These are phyloP conservation scores for Tricholoma terreum DNA, from an alignment of 768 basidiomycete genomes.

Conservation along the genomic window DNA sequence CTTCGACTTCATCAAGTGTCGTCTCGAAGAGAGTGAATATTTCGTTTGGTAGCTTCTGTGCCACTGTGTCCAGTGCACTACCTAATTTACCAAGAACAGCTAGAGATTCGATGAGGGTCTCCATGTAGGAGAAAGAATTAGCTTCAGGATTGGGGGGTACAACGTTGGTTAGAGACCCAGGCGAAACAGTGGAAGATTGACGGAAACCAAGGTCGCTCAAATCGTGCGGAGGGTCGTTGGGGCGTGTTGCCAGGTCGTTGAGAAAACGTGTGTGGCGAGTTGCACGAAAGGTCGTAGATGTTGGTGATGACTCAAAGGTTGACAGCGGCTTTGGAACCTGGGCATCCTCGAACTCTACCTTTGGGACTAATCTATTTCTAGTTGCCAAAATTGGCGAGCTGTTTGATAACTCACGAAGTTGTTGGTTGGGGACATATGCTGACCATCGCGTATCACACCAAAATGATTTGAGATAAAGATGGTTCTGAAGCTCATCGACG, in stretches of 20 bases:
- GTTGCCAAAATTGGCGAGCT: background rate
- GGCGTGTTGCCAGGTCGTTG: constrained; percentile 59
- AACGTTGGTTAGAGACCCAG: constrained; percentile 14
- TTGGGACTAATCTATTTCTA: constrained; percentile 47
- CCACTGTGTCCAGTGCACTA: constrained; percentile 74
- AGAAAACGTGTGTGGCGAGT: constrained; percentile 62
- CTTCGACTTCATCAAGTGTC: constrained; percentile 89
- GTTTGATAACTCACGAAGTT: constrained; percentile 49
- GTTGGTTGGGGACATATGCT: constrained; percentile 77
- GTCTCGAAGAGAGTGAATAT: constrained; percentile 81
- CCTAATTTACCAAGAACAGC: constrained; percentile 89
- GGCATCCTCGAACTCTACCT: constrained; percentile 63
- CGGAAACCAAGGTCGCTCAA: constrained; percentile 41
- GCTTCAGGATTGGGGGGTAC: constrained; percentile 70
- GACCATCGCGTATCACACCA: constrained; percentile 95
- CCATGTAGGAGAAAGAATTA: constrained; percentile 92
- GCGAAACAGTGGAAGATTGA: constrained; percentile 13
- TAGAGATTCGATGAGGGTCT: constrained; percentile 89
- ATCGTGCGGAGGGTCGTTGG: constrained; percentile 78
- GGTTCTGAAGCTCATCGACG: constrained; percentile 92
- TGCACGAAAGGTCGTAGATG: constrained; percentile 37
- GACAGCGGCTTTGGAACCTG: constrained; percentile 24
- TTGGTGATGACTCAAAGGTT: constrained; percentile 35
- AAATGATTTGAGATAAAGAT: constrained; percentile 95
- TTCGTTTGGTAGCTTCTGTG: constrained; percentile 81